Evolutionary conservation across 1,284 basidiomycete genomes (phyloP).

Genomic region (Leccinum holopus): DNA sequence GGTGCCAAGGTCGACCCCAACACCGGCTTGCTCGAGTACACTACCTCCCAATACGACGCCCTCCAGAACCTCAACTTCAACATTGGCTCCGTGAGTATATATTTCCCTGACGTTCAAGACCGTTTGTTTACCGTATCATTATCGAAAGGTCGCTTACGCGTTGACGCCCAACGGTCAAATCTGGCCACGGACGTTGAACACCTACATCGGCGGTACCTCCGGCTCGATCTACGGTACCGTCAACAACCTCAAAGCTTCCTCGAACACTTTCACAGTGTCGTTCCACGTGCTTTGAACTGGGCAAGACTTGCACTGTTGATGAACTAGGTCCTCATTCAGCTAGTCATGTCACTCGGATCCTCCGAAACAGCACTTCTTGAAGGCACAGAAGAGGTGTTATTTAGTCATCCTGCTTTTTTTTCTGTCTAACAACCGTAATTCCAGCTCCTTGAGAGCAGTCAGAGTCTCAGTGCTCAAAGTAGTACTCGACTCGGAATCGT

Average conservation of each 20-base stretch:
- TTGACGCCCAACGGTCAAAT: constrained; percentile 51
- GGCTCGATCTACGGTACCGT: constrained; percentile 52
- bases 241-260: constrained; percentile 30
- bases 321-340: too few species aligned
- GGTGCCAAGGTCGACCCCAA: constrained; percentile 40
- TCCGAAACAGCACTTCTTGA: too few species aligned
- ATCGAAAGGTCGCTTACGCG: constrained; percentile 34
- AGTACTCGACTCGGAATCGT: too few species aligned
- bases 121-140: not conserved
- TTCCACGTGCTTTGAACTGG: too few species aligned
- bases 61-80: constrained; percentile 45
- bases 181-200: constrained; percentile 47
- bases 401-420: too few species aligned
- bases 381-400: too few species aligned
- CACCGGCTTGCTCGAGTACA: constrained; percentile 44
- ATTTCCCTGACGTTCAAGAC: not conserved
- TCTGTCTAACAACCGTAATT: too few species aligned
- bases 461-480: too few species aligned
- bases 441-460: too few species aligned
- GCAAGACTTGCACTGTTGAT: too few species aligned
- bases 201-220: constrained; percentile 41
- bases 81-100: constrained; percentile 36
- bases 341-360: too few species aligned
- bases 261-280: too few species aligned
- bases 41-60: constrained; percentile 35